Base-by-base conservation (phyloP, 2,329 filamentous ascomycete genomes). In the Colletotrichum destructivum region DNA sequence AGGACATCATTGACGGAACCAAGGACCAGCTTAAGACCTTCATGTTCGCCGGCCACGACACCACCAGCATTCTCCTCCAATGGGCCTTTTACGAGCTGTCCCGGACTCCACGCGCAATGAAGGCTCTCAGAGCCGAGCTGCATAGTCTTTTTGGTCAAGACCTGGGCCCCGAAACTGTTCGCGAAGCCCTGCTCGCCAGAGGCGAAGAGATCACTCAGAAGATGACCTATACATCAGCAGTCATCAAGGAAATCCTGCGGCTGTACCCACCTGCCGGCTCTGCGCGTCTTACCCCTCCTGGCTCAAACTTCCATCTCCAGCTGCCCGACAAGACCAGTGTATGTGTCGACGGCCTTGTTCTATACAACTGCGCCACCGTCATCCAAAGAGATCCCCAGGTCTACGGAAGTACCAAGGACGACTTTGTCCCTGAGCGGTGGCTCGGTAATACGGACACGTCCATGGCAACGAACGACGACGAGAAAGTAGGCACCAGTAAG, bases 401-500 rank as follows among this genome's bases (percentile, higher is more conserved):
- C n/a, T 83, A 76, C 72, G 83, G 82, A 9, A 78, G 77, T 1
- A 79, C 76, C 15, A 81, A 75, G 12, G 75, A 81, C 46, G 78
- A 78, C 64, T 85, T 82, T 62, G 75, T 79, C 7, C 84, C 84
- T 0, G 84, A 85, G 75, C 77, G 84, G 5, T 85, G 83, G 82
- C 75, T 82, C 4, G 75, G 77, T 2, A 77, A 79, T 40, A 73
- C 74, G 6, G 74, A 79, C 51, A 79, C 76, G 35, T 76, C 74
- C 46, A 73, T 69, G 70, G 73, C 74, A 16, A 73, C 68, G 40
- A 76, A 74, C 47, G 55, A 64, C 8, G 66, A 73, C 1, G 73
- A 72, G 31, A 66, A 72, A 18, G 42, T 16, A 13, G 64, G 63
- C 5, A n/a, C 62, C 12, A 38, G 42, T 2, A 56, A 64, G n/a